These are phyloP conservation scores for Onygenales sp. DNA, from an alignment of 2,329 filamentous ascomycete genomes.

Conservation along the genomic window DNA sequence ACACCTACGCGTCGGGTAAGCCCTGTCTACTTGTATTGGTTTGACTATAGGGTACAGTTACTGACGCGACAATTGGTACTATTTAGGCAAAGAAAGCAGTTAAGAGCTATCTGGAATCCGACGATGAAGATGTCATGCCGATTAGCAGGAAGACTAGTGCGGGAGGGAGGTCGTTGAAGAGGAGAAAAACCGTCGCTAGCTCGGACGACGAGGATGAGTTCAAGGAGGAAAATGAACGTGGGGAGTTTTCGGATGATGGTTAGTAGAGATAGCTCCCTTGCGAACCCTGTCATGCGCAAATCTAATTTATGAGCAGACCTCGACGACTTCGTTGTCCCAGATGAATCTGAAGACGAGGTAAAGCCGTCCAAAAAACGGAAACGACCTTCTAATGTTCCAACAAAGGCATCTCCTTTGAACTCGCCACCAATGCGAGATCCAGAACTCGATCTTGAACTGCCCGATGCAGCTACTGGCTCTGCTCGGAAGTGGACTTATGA, in stretches of 20 bases:
- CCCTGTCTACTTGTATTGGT: background rate
- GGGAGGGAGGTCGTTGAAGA: constrained; percentile 42
- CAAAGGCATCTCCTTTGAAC: constrained; percentile 24
- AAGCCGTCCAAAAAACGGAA: constrained; percentile 63
- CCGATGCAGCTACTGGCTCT: constrained; percentile 53
- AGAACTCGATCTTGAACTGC: constrained; percentile 47
- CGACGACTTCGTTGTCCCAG: constrained; percentile 78
- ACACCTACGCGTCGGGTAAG: constrained; percentile 75
- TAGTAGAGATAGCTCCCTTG: constrained; percentile 22
- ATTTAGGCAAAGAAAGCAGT: constrained; percentile 50
- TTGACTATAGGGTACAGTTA: background rate
- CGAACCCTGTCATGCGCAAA: background rate
- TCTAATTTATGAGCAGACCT: constrained; percentile 49
- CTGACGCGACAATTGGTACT: background rate
- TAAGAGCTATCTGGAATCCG: constrained; percentile 77
- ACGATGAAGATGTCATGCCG: constrained; percentile 59
- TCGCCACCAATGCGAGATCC: constrained; percentile 41
- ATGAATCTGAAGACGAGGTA: constrained; percentile 73
- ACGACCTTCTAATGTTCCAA: constrained; percentile 41
- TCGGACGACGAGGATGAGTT: constrained; percentile 63
- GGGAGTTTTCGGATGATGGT: constrained; percentile 42
- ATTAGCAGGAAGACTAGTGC: constrained; percentile 39
- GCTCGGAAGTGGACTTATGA: constrained; percentile 75
- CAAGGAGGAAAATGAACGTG: constrained; percentile 43
- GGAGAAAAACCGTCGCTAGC: constrained; percentile 54